phyloP scores from a whole-genome alignment of 805 yeast genomes.

The Diddensiella santjacobensis region DNA sequence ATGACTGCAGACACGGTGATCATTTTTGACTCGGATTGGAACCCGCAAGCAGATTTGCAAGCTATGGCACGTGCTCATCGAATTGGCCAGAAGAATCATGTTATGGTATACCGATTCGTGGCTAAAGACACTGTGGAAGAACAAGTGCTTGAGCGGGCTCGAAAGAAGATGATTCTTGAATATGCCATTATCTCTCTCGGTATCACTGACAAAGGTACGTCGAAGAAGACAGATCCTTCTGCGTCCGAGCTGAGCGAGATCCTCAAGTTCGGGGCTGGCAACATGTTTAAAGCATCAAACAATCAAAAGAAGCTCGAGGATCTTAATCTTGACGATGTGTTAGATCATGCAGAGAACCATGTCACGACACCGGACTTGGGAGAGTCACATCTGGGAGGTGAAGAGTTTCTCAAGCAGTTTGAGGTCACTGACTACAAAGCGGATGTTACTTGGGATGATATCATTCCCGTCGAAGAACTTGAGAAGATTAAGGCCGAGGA shows the following conservation, averaged over 20 bases:
- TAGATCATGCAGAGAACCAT: conserved; percentile 96
- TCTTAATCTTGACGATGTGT: conserved; percentile 90
- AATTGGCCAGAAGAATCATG: conserved; percentile 98
- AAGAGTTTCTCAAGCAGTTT: conserved; percentile 92
- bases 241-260: conserved; percentile 86
- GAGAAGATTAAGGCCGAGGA: conserved; percentile 88
- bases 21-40: conserved; percentile 98
- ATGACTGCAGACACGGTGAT: conserved; percentile 99
- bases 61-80: conserved; percentile 99
- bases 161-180: conserved; percentile 96
- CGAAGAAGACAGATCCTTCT: conserved; percentile 68
- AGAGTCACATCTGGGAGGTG: conserved; percentile 97
- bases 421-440: conserved; percentile 99
- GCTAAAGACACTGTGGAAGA: conserved; percentile 98
- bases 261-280: conserved; percentile 96
- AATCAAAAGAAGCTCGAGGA: conserved; percentile 95
- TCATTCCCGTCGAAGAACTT: conserved; percentile 92
- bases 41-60: conserved; percentile 97
- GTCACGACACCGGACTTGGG: conserved; percentile 94
- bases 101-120: conserved; percentile 95
- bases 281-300: conserved; percentile 93
- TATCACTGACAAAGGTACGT: conserved; percentile 70
- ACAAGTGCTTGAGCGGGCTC: conserved; percentile 92
- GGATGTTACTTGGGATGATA: conserved; percentile 98
- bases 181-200: conserved; percentile 97